These are phyloP conservation scores for Schrenkiella parvula DNA, from an alignment of 345 rosid species.

Conservation along the genomic window DNA sequence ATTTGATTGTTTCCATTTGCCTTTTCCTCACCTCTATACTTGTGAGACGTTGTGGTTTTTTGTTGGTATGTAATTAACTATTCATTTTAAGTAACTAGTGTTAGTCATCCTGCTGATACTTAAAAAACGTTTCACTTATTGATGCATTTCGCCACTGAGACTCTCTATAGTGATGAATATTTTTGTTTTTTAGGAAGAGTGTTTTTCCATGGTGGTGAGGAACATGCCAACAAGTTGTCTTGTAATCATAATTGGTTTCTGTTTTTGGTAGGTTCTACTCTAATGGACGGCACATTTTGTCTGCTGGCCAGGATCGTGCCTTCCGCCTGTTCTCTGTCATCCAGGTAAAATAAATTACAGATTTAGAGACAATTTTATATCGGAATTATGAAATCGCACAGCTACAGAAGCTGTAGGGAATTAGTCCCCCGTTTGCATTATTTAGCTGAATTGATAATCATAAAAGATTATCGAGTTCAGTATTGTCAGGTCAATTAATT, in stretches of 20 bases:
- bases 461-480: background rate
- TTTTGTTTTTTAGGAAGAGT: background rate
- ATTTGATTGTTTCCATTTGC: background rate
- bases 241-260: slow-evolving; percentile 11
- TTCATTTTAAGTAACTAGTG: background rate
- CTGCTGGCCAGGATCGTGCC: slow-evolving; percentile 98
- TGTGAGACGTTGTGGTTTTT: background rate
- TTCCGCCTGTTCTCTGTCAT: slow-evolving; percentile 89
- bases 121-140: background rate
- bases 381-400: background rate
- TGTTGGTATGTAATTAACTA: background rate
- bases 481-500: background rate
- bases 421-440: background rate
- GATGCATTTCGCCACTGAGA: background rate
- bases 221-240: background rate
- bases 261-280: slow-evolving; percentile 74
- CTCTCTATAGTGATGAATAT: background rate
- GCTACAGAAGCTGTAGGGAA: background rate
- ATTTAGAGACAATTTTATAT: background rate
- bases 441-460: background rate
- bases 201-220: background rate
- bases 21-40: background rate
- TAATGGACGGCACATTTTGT: slow-evolving; percentile 93
- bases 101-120: background rate
- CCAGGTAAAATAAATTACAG: slow-evolving; percentile 47